Evolutionary conservation across 352 stramenopile genomes (phyloP), one percentile per base, ranked within the genome.

Genomic region (Phytophthora crassamura): DNA sequence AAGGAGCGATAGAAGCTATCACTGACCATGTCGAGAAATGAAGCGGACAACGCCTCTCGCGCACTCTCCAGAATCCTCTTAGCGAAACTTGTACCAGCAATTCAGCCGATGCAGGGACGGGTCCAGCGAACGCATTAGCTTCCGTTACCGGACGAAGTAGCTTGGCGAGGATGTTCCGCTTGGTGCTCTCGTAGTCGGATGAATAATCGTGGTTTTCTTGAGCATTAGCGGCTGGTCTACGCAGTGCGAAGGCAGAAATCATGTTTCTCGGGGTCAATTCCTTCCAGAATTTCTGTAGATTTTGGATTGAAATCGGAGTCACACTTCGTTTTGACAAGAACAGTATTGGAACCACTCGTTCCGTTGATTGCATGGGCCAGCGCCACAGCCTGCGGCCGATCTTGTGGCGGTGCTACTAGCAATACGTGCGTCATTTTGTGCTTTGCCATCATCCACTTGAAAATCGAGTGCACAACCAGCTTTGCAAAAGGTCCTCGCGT

Each of bases 401-500:
- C 34, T 60, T 67, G 59, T 4, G 59, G 48, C 11, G 33, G 32
- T 4, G 48, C 60, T 5, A 33, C 59, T n/a, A 67, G 25, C 3
- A 67, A 2, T 35, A 40, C 57, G 6, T 50, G 28, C 14, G 62
- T 53, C 8, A 40, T 30, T 6, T 54, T 43, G n/a, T 55, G n/a
- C 11, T 52, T 62, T 12, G 39, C 33, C 6, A 67, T 7, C n/a
- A 62, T 16, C 61, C 61, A 58, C 42, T 59, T 46, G 10, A 58
- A 16, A 10, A 69, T 42, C 14, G 39, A 58, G 34, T 69, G 32
- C 18, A 50, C 38, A 0, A 69, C 38, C 5, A 69, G 53, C 30
- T 64, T 46, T 25, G 53, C 61, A 42, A 69, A 69, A 11, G 60
- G 59, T 9, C 59, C 50, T 36, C 59, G 42, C 11, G 60, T 63